These are phyloP conservation scores for Geranium incanum DNA, from an alignment of 441 rosid species.

Conservation along the genomic window DNA sequence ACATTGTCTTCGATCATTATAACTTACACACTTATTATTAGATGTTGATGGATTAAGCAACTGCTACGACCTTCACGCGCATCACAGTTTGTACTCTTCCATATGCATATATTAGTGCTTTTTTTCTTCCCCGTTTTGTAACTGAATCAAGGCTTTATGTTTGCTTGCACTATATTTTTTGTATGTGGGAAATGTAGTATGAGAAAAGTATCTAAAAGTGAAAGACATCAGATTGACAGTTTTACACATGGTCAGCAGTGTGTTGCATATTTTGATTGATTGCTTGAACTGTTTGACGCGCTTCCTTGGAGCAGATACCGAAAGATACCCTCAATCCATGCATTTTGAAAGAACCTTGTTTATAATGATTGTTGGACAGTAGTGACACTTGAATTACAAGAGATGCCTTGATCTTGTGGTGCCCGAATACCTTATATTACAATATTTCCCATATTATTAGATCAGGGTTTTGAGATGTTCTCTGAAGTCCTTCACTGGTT, in stretches of 20 bases:
- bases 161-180: background rate
- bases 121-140: background rate
- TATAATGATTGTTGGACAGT: background rate
- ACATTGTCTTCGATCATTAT: background rate
- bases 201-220: background rate
- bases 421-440: background rate
- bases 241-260: background rate
- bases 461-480: background rate
- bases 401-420: background rate
- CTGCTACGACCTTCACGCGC: background rate
- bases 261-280: background rate
- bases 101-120: background rate
- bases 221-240: background rate
- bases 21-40: background rate
- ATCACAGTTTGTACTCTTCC: background rate
- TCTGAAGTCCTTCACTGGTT: background rate
- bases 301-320: background rate
- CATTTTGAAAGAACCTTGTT: background rate
- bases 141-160: background rate
- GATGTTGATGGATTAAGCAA: background rate
- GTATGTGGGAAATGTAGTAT: background rate
- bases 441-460: background rate
- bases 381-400: background rate
- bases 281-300: background rate
- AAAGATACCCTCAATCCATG: background rate